phyloP scores from a whole-genome alignment of 805 yeast species.

The Lachancea fermentati region DNA sequence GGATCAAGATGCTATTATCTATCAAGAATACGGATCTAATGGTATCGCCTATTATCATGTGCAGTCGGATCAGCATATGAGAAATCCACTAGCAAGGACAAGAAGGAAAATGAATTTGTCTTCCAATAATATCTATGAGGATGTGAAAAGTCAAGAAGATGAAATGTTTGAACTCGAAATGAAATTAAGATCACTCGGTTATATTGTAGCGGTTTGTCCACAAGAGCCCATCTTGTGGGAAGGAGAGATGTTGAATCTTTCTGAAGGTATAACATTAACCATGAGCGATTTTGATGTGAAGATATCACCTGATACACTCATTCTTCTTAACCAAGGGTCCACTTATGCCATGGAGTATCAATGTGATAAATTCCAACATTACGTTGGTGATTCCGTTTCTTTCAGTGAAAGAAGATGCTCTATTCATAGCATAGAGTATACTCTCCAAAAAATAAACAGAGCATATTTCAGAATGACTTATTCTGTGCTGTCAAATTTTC shows the following conservation, averaged over 20 bases:
- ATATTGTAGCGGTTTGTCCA: slow-evolving; percentile 69
- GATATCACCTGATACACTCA: slow-evolving; percentile 15
- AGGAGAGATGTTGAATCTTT: slow-evolving; percentile 61
- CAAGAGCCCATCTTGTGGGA: slow-evolving; percentile 88
- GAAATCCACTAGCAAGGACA: slow-evolving; percentile 25
- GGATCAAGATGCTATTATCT: slow-evolving; percentile 25
- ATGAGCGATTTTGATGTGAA: slow-evolving; percentile 25
- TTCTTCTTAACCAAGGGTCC: slow-evolving; percentile 50
- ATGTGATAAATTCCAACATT: slow-evolving; percentile 49
- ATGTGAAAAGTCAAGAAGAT: slow-evolving; percentile 24
- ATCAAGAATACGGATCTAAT: slow-evolving; percentile 25
- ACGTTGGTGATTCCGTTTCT: slow-evolving; percentile 49
- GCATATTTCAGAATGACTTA: slow-evolving; percentile 63
- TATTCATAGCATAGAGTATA: slow-evolving; percentile 63
- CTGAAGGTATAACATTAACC: slow-evolving; percentile 30
- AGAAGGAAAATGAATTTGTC: slow-evolving; percentile 9
- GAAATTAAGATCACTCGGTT: slow-evolving; percentile 41
- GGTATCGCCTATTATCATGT: slow-evolving; percentile 25
- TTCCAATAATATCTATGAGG: slow-evolving; percentile 20
- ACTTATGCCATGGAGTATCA: slow-evolving; percentile 49
- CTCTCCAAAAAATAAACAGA: slow-evolving; percentile 59
- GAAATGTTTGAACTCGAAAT: slow-evolving; percentile 25
- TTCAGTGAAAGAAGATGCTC: slow-evolving; percentile 66
- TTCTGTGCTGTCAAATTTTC: slow-evolving; percentile 56
- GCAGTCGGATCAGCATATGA: slow-evolving; percentile 14